These are phyloP conservation scores for Amborella trichopoda DNA, from an alignment of 164 flowering plant genomes.

Conservation along the genomic window DNA sequence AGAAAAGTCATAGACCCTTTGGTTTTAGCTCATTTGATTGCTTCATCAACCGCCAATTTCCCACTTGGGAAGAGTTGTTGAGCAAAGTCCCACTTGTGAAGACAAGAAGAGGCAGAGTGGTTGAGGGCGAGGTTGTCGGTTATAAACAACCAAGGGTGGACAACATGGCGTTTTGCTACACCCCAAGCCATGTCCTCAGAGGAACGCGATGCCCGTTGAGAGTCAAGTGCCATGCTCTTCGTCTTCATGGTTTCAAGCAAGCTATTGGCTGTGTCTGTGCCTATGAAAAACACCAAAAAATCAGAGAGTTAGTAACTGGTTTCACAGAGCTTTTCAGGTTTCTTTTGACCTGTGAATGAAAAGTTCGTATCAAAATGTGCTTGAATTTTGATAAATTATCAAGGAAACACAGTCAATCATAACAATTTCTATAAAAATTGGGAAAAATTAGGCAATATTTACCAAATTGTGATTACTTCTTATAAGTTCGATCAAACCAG, in stretches of 20 bases:
- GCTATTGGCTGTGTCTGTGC: conserved; percentile 55
- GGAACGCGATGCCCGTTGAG: conserved; percentile 2
- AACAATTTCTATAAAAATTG: neutral
- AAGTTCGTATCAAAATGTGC: neutral
- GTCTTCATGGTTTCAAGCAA: conserved; percentile 45
- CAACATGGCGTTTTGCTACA: conserved; percentile 19
- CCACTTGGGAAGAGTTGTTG: conserved; percentile 37
- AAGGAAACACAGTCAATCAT: neutral
- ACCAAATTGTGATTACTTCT: neutral
- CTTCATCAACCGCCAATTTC: conserved; percentile 43
- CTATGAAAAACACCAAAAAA: conserved; percentile 16
- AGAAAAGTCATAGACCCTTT: too few relatives aligned
- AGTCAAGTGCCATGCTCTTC: conserved; percentile 26
- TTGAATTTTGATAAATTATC: neutral
- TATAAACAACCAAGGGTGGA: conserved; percentile 53
- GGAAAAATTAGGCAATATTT: neutral
- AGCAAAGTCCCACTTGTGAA: conserved; percentile 53
- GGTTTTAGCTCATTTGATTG: too few relatives aligned
- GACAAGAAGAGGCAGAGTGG: conserved; percentile 39
- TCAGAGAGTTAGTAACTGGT: neutral
- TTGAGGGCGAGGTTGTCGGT: conserved; percentile 36
- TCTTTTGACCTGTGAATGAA: neutral
- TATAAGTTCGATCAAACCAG: neutral
- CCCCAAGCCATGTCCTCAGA: conserved; percentile 3
- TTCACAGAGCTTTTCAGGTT: neutral